Evolutionary conservation across 306 rosid species (phyloP).

Genomic region (Medicago ruthenica): DNA sequence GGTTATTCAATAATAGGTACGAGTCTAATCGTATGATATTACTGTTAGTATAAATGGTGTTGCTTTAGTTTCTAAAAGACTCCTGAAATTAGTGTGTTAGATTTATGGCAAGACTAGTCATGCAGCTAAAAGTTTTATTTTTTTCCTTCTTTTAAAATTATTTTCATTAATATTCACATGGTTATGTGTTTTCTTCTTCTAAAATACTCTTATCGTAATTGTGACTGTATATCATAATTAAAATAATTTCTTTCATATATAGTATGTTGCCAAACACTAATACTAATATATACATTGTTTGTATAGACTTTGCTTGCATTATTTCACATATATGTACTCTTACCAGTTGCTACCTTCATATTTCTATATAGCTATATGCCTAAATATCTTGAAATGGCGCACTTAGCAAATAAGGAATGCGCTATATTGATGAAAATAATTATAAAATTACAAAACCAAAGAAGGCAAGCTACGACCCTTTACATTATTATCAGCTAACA

Average conservation of each 20-base stretch:
- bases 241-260: not conserved
- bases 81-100: not conserved
- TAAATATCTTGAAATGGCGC: no score
- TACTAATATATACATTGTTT: slow-evolving; percentile 10
- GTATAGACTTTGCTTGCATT: not conserved
- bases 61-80: not conserved
- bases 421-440: no score
- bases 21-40: no score
- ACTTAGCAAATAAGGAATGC: no score
- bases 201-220: not conserved
- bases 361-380: no score
- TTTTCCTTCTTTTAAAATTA: not conserved
- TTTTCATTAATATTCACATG: not conserved
- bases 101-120: not conserved
- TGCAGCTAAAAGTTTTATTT: not conserved
- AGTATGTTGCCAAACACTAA: not conserved
- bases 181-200: not conserved
- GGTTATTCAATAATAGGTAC: no score
- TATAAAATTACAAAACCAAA: no score
- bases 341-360: not conserved
- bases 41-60: no score
- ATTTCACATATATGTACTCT: not conserved
- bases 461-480: no score
- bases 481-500: no score
- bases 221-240: not conserved